These are phyloP conservation scores for Trichoderma reesei DNA, from an alignment of 495 filamentous ascomycete genomes.

Conservation along the genomic window DNA sequence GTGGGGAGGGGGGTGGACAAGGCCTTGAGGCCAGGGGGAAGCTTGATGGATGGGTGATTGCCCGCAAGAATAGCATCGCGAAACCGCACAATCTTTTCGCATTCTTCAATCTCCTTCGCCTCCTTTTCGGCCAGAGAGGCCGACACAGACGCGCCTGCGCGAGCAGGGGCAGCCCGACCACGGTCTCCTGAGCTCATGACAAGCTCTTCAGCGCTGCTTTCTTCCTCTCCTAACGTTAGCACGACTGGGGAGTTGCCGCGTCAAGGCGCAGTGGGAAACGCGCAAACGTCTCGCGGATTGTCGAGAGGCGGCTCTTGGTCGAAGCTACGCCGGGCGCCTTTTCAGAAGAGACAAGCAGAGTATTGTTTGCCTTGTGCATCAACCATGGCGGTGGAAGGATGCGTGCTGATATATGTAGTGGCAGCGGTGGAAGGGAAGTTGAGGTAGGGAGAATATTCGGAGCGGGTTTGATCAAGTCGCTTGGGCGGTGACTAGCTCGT, in stretches of 20 bases:
- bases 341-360: background rate
- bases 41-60: conserved; percentile 27
- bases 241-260: background rate
- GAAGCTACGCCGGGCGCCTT: background rate
- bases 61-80: conserved; percentile 25
- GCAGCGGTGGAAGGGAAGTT: background rate
- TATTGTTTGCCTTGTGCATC: background rate
- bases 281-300: background rate
- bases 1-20: background rate
- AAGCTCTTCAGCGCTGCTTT: background rate
- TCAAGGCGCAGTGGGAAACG: background rate
- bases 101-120: conserved; percentile 20
- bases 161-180: background rate
- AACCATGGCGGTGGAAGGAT: background rate
- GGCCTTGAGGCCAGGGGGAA: conserved; percentile 10
- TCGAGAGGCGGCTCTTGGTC: background rate
- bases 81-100: conserved; percentile 28
- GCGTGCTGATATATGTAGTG: background rate
- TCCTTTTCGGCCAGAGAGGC: conserved; percentile 13
- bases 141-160: background rate
- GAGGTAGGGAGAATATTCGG: background rate
- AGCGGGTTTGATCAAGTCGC: background rate
- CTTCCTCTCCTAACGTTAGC: background rate
- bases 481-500: conserved; percentile 1
- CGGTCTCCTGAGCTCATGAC: background rate